These are phyloP conservation scores for Heritiera littoralis DNA, from an alignment of 345 rosid genomes.

Conservation along the genomic window DNA sequence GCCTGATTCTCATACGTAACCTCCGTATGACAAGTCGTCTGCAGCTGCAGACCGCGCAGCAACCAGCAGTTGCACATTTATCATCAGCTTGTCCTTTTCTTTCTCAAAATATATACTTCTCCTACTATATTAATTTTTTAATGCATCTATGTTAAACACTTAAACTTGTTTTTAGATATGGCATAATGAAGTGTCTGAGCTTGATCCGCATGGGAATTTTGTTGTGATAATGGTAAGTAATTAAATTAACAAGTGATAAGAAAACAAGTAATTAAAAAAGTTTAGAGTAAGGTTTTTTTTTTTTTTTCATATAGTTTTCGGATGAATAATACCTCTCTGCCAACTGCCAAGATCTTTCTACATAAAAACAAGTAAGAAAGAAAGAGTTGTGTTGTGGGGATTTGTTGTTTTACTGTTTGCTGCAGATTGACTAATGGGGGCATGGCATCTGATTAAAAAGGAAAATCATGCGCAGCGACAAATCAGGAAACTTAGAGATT, in stretches of 20 bases:
- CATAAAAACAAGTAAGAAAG: not conserved
- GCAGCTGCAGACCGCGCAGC: not conserved
- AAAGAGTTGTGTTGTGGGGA: not conserved
- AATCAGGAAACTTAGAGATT: conserved; percentile 37
- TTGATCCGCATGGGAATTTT: not conserved
- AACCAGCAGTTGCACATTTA: not conserved
- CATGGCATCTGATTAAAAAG: conserved; percentile 9
- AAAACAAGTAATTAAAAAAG: not conserved
- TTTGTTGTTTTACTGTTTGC: not conserved
- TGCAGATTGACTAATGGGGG: not conserved
- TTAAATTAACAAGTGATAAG: not conserved
- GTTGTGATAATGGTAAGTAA: not conserved
- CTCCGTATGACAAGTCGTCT: not conserved
- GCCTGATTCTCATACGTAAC: conserved; percentile 3
- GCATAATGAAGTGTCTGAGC: no score
- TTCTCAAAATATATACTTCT: not conserved
- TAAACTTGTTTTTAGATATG: no score
- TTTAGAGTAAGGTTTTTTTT: not conserved
- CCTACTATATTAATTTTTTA: no score
- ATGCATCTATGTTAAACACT: no score
- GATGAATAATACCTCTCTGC: not conserved
- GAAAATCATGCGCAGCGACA: conserved; percentile 23
- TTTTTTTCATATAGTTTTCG: not conserved
- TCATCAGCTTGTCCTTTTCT: not conserved
- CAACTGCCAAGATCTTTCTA: not conserved